These are phyloP conservation scores for Leccinum pseudoinsigne DNA, from an alignment of 1,284 basidiomycete species.

Conservation along the genomic window DNA sequence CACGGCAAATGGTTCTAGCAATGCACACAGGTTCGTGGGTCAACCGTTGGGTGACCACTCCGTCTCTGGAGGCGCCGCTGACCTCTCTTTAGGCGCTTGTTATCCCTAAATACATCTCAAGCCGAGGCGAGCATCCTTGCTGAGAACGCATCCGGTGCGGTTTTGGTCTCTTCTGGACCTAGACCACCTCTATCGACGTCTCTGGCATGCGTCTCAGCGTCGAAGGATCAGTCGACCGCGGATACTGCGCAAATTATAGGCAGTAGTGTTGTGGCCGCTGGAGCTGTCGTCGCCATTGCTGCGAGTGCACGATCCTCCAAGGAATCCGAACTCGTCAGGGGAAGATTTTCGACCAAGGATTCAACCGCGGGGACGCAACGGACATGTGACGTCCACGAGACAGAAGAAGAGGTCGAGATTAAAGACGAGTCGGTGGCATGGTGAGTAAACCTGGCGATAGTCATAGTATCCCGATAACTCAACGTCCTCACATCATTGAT, in stretches of 20 bases:
- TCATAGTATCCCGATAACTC: background rate
- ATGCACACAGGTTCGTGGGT: conserved; percentile 3
- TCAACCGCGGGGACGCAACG: background rate
- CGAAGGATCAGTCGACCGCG: background rate
- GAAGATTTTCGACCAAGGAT: background rate
- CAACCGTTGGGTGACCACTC: background rate
- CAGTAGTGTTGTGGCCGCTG: background rate
- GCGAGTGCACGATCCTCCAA: background rate
- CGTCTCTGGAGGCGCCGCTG: background rate
- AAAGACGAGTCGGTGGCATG: background rate
- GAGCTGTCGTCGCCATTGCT: background rate
- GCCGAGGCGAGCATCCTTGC: background rate
- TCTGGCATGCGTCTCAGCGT: background rate
- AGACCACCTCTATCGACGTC: background rate
- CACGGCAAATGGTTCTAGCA: background rate
- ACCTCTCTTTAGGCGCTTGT: conserved; percentile 4
- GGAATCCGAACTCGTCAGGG: background rate
- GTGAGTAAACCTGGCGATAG: conserved; percentile 8
- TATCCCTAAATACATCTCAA: background rate
- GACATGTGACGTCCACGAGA: background rate
- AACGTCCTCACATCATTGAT: background rate
- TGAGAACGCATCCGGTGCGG: background rate
- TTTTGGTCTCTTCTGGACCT: too few species aligned
- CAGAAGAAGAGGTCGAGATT: background rate
- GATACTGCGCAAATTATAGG: background rate